Base-by-base conservation (phyloP, 768 basidiomycete genomes). In the Mrakia hoshinonis region DNA sequence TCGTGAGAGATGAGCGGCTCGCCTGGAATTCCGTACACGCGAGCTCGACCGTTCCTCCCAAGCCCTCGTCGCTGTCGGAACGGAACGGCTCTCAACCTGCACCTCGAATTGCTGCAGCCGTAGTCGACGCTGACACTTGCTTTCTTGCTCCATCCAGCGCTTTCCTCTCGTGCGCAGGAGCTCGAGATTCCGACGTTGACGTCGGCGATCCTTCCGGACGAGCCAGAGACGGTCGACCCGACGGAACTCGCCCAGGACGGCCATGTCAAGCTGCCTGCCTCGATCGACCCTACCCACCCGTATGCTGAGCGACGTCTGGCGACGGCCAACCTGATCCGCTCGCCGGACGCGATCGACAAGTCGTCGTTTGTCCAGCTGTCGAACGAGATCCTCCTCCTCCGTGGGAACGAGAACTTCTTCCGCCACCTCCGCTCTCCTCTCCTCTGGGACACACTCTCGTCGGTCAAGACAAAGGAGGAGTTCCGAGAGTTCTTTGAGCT, bases 361-460 rank as follows among this genome's bases (percentile, higher is more conserved):
- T 9, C 29, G 0, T 34, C 31, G 18, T 61, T 36, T 36, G 22
- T 36, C 6, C 26, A 34, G 15, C 58, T 61, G 31, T 61, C 58
- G 11, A 61, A 36, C 58, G 64, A 66, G 48, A 3, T 66, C 31
- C 64, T 66, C 48, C 43, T 66, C 12, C 64, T 66, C 47, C n/a
- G 46, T n/a, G 34, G 29, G 0, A 49, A 49, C 64, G 43, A 20
- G 6, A 34, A 51, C 24, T 66, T 66, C 64, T 66, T 66, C 48
- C 31, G 22, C n/a, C n/a, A 66, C 4, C 46, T 49, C 26, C 64
- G 48, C 24, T 47, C 43, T 15, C 64, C 64, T 18, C 64, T 66
- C 24, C 48, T 66, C 47, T 47, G 43, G 64, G 64, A 66, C 48
- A 22, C 24, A 3, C 15, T 66, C 29, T 29, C 29, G 26, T 2